Evolutionary conservation across 257 asterid species (phyloP).

Genomic region (Lithospermum erythrorhizon): DNA sequence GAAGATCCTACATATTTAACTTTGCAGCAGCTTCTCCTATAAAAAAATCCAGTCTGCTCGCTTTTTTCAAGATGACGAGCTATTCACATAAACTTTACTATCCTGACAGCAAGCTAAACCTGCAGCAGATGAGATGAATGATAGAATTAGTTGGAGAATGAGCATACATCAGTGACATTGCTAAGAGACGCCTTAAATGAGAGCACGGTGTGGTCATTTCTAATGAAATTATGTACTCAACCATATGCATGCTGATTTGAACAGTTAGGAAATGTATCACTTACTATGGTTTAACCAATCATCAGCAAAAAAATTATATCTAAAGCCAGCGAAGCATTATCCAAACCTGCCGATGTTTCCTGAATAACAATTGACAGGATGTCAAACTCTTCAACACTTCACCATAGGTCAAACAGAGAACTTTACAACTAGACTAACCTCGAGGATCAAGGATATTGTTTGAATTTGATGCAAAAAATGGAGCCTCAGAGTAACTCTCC

Average conservation of each 20-base stretch:
- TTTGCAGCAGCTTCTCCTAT: neutral
- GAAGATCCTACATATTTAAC: neutral
- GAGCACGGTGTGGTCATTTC: neutral
- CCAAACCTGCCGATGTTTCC: constrained; percentile 48
- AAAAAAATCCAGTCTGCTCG: neutral
- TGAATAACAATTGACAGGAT: constrained; percentile 17
- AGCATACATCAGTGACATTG: neutral
- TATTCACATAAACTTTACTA: neutral
- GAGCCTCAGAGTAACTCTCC: constrained; percentile 51
- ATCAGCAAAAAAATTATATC: constrained; percentile 40
- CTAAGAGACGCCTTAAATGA: neutral
- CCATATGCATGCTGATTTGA: neutral
- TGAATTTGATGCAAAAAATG: constrained; percentile 37
- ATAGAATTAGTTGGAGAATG: neutral
- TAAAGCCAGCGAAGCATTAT: constrained; percentile 37
- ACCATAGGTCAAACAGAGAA: neutral
- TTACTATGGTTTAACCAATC: constrained; percentile 27
- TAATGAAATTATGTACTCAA: too few species aligned
- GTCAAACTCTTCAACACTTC: constrained; percentile 1
- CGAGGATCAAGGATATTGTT: constrained; percentile 47
- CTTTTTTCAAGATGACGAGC: neutral
- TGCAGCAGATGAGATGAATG: neutral
- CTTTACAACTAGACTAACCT: constrained; percentile 24
- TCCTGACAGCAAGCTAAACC: neutral
- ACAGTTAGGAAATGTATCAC: neutral